A percentile compares a stretch with the other conserved stretches of the same genome.
Conservation (phyloP, 2,329 filamentous ascomycete species). For the Aspergillus novofumigatus region DNA sequence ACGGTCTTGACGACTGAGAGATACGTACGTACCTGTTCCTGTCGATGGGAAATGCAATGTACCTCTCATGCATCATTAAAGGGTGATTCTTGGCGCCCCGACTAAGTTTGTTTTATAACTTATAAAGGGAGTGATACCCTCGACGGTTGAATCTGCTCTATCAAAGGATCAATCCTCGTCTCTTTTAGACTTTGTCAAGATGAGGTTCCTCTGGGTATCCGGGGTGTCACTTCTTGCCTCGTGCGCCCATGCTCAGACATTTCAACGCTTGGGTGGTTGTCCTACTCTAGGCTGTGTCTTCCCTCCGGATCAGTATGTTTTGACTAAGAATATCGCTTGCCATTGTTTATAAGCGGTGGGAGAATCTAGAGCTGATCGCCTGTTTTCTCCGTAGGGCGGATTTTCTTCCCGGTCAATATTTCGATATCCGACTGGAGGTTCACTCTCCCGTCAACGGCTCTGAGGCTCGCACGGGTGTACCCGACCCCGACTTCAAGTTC, state of each 20-base stretch:
- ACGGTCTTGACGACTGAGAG: not conserved
- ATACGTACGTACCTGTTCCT: not conserved
- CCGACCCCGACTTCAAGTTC: slow-evolving; percentile 69
- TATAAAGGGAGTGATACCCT: not conserved
- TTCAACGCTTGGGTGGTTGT: slow-evolving; percentile 53
- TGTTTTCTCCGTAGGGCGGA: slow-evolving; percentile 54
- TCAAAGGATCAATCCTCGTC: not conserved
- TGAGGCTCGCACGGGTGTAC: slow-evolving; percentile 67
- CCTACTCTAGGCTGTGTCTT: slow-evolving; percentile 55
- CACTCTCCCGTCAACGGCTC: slow-evolving; percentile 78
- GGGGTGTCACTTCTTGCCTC: slow-evolving; percentile 23
- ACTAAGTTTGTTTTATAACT: not conserved
- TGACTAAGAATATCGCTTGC: not conserved
- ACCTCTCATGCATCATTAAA: not conserved
- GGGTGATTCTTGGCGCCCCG: not conserved
- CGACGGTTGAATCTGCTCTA: not conserved
- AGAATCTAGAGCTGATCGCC: not conserved
- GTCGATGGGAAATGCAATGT: not conserved
- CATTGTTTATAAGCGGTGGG: not conserved
- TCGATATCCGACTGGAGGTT: slow-evolving; percentile 78
- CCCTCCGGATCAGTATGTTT: slow-evolving; percentile 53
- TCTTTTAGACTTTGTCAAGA: slow-evolving; percentile 4
- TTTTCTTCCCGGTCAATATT: slow-evolving; percentile 78
- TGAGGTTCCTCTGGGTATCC: slow-evolving; percentile 23
- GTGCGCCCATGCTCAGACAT: slow-evolving; percentile 46